phyloP scores from a whole-genome alignment of 768 basidiomycete genomes.

The Fomitopsis serialis region DNA sequence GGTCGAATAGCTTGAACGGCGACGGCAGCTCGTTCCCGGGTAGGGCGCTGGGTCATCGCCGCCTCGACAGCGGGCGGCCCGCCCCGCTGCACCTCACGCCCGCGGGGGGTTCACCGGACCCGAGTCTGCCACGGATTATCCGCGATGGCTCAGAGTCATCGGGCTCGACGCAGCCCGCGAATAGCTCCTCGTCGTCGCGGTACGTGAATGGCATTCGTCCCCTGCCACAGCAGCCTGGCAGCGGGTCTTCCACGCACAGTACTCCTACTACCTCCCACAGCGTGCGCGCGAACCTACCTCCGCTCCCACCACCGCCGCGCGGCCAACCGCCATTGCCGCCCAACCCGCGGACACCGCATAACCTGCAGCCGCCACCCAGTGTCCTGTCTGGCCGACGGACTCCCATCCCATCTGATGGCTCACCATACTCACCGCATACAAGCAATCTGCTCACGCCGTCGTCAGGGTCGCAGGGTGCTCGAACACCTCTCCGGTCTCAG shows the following conservation, averaged over 20 bases:
- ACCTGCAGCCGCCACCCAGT: slow-evolving; percentile 15
- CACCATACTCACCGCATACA: slow-evolving; percentile 29
- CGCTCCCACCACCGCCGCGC: slow-evolving; percentile 65
- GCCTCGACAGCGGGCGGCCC: slow-evolving; percentile 62
- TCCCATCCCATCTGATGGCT: slow-evolving; percentile 51
- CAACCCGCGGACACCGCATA: slow-evolving; percentile 25
- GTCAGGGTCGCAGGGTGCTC: slow-evolving; percentile 28
- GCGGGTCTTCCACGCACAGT: slow-evolving; percentile 23
- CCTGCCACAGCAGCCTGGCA: slow-evolving; percentile 41
- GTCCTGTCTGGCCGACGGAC: slow-evolving; percentile 39
- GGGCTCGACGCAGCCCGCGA: background rate
- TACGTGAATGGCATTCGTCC: slow-evolving; percentile 36
- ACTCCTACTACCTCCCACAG: slow-evolving; percentile 30
- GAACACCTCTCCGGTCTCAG: slow-evolving; percentile 26
- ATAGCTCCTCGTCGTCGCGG: slow-evolving; percentile 24
- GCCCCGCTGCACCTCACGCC: slow-evolving; percentile 75
- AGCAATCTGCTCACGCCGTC: slow-evolving; percentile 21
- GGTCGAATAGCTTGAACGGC: slow-evolving; percentile 15
- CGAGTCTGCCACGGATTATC: slow-evolving; percentile 68
- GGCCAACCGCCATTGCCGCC: slow-evolving; percentile 46
- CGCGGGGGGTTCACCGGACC: slow-evolving; percentile 45
- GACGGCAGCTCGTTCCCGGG: slow-evolving; percentile 23
- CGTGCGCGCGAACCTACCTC: slow-evolving; percentile 49
- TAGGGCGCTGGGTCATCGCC: slow-evolving; percentile 30
- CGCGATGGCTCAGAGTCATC: slow-evolving; percentile 52